A percentile compares a stretch with the other conserved stretches of the same genome.
phyloP scores from a whole-genome alignment of 495 filamentous ascomycete genomes.

The Penicillium cosmopolitanum region DNA sequence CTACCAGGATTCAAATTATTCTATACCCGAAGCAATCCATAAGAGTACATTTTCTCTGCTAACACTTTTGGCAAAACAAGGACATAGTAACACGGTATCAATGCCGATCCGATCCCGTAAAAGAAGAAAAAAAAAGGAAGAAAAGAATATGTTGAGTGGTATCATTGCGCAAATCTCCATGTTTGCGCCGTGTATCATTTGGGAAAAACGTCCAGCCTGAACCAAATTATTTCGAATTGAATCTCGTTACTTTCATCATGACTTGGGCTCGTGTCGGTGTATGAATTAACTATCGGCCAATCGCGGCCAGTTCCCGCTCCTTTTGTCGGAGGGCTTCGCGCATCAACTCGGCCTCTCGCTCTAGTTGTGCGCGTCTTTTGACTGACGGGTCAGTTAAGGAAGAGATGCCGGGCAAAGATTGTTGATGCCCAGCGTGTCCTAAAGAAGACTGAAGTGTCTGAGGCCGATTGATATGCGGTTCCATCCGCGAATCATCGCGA shows the following conservation, averaged over 20 bases:
- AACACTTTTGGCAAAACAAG: constrained; percentile 21
- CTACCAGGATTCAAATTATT: background rate
- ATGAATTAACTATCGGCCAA: constrained; percentile 41
- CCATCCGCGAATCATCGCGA: constrained; percentile 51
- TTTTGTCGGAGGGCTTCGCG: constrained; percentile 73
- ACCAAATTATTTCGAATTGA: constrained; percentile 6
- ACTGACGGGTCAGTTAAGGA: constrained; percentile 58
- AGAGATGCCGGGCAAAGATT: constrained; percentile 43
- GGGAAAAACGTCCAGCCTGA: constrained; percentile 16
- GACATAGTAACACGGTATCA: constrained; percentile 25
- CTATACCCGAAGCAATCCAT: background rate
- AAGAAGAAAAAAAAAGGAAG: background rate
- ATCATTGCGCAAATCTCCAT: constrained; percentile 29
- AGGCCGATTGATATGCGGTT: constrained; percentile 46
- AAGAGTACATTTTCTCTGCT: constrained; percentile 23
- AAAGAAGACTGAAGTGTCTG: constrained; percentile 37
- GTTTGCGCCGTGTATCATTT: constrained; percentile 29
- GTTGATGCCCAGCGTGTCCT: constrained; percentile 30
- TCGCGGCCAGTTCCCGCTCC: constrained; percentile 76
- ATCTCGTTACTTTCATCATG: constrained; percentile 32
- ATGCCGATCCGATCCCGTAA: constrained; percentile 14
- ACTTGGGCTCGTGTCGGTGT: constrained; percentile 12
- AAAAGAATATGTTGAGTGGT: constrained; percentile 24
- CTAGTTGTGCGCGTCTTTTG: constrained; percentile 67
- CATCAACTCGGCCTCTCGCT: constrained; percentile 77